Percentiles rank a stretch among this genome's conserved stretches.
Evolutionary conservation across 2,329 filamentous ascomycete genomes (phyloP).

Genomic region (Celoporthe dispersa): DNA sequence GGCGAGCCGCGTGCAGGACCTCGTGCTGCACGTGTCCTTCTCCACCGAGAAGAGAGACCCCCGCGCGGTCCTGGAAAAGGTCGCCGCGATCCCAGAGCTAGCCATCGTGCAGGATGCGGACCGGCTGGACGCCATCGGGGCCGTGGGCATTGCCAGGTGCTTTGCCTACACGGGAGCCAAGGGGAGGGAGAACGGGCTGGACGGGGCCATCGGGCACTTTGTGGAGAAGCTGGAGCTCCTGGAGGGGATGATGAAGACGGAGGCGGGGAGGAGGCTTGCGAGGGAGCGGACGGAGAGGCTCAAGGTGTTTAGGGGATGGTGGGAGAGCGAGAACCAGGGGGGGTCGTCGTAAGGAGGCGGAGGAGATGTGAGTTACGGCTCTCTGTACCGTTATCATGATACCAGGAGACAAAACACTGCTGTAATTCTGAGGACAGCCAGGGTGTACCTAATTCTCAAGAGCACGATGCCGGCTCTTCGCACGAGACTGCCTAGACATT

Average conservation of each 20-base stretch:
- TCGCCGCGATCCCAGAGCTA: constrained; percentile 72
- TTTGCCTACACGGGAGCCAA: constrained; percentile 78
- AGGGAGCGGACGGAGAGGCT: constrained; percentile 58
- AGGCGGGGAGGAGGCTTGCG: constrained; percentile 57
- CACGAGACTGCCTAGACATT: no score
- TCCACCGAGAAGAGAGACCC: constrained; percentile 73
- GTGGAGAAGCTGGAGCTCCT: constrained; percentile 74
- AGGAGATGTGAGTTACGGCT: neutral
- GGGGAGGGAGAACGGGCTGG: constrained; percentile 54
- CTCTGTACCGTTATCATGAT: neutral
- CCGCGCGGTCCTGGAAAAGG: constrained; percentile 57
- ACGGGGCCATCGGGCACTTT: constrained; percentile 74
- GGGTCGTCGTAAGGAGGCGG: neutral
- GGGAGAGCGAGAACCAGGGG: constrained; percentile 50
- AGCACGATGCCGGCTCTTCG: neutral
- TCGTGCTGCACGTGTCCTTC: constrained; percentile 82
- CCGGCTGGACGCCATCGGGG: constrained; percentile 85
- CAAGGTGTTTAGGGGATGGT: constrained; percentile 60
- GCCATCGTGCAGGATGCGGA: constrained; percentile 92
- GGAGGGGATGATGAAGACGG: constrained; percentile 68
- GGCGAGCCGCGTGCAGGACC: constrained; percentile 68
- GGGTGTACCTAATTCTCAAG: neutral
- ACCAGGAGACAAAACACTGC: neutral
- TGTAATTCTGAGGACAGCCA: neutral
- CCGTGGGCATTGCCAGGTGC: constrained; percentile 78